Evolutionary conservation across 805 yeast genomes (phyloP).

Genomic region (Clavispora vitiphila): DNA sequence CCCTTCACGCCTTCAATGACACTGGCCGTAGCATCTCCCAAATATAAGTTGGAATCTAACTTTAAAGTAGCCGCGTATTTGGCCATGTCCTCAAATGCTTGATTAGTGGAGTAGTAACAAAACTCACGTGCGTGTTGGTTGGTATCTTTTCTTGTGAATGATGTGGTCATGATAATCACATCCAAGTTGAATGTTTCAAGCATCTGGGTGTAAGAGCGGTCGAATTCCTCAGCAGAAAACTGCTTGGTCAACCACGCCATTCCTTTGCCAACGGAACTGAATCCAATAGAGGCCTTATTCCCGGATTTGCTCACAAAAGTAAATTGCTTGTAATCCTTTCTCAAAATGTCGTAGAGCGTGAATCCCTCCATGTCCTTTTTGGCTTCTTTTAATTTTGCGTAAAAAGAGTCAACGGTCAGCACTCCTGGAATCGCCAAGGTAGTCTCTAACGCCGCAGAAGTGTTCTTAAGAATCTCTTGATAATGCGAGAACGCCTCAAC

Average conservation of each 20-base stretch:
- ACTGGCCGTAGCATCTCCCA: conserved; percentile 10
- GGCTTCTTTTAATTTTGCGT: conserved; percentile 32
- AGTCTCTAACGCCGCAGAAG: not conserved
- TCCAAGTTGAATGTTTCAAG: conserved; percentile 21
- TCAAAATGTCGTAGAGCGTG: conserved; percentile 53
- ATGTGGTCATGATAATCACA: conserved; percentile 32
- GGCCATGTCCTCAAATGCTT: conserved; percentile 15
- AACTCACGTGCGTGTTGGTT: conserved; percentile 32
- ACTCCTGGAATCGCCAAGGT: not conserved
- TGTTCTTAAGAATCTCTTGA: conserved; percentile 13
- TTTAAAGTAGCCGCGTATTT: conserved; percentile 20
- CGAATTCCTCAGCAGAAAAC: conserved; percentile 21
- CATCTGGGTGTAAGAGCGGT: conserved; percentile 17
- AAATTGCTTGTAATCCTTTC: conserved; percentile 84
- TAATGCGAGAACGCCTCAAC: conserved; percentile 38
- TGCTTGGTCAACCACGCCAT: conserved; percentile 45
- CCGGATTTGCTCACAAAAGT: conserved; percentile 22
- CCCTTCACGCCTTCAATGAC: conserved; percentile 11
- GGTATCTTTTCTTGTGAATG: conserved; percentile 31
- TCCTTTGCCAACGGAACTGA: conserved; percentile 69
- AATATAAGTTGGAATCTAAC: conserved; percentile 23
- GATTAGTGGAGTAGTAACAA: conserved; percentile 19
- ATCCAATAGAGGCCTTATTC: conserved; percentile 48
- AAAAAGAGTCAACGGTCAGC: conserved; percentile 16
- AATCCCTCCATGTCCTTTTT: conserved; percentile 68